Conservation (phyloP, 306 rosid species). For the Corylus heterophylla region DNA sequence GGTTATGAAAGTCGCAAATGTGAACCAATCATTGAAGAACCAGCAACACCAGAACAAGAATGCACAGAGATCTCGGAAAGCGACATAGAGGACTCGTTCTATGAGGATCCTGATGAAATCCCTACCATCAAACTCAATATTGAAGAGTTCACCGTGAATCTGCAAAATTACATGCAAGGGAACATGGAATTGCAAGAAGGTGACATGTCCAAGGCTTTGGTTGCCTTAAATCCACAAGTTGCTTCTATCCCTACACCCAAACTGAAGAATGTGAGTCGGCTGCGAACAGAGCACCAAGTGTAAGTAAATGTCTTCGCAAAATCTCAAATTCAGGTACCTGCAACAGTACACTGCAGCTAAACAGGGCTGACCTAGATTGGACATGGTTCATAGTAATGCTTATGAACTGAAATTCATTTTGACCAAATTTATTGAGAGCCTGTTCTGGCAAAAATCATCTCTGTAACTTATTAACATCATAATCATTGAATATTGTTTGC, state of each 20-base stretch:
- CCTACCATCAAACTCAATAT: constrained; percentile 50
- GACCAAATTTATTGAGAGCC: neutral
- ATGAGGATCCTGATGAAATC: constrained; percentile 73
- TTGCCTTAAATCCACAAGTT: constrained; percentile 58
- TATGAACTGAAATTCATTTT: constrained; percentile 9
- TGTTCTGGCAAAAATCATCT: constrained; percentile 18
- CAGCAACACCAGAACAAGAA: constrained; percentile 77
- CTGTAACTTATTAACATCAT: neutral
- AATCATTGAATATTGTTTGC: constrained; percentile 16
- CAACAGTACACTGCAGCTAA: constrained; percentile 6
- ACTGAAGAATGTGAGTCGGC: constrained; percentile 78
- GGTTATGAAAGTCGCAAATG: constrained; percentile 35
- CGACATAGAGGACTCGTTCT: constrained; percentile 71
- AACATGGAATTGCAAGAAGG: constrained; percentile 54
- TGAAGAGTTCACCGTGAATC: constrained; percentile 39
- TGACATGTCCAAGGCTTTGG: constrained; percentile 81
- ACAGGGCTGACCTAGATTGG: constrained; percentile 1
- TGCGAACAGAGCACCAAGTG: constrained; percentile 97
- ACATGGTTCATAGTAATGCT: neutral
- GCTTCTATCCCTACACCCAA: constrained; percentile 71
- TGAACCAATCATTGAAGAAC: constrained; percentile 92
- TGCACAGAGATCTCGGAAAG: constrained; percentile 48
- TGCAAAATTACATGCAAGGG: constrained; percentile 48
- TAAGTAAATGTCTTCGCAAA: constrained; percentile 39
- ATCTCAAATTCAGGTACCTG: constrained; percentile 9